Base-by-base conservation (phyloP, 768 basidiomycete species). In the Mycena crocata region DNA sequence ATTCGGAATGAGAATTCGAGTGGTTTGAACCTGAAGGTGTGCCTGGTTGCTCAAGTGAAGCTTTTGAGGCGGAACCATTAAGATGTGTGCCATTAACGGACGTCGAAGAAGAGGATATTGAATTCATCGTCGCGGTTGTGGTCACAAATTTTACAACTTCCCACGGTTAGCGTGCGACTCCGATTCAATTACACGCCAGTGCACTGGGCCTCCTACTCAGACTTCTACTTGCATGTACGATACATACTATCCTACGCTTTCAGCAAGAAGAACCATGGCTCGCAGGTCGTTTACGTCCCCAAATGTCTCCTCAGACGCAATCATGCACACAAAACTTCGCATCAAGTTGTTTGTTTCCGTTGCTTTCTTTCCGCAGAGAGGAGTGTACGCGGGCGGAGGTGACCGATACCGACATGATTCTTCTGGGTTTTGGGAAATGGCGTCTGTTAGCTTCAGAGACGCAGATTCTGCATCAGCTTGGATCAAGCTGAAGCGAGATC, bases 251-350 rank as follows among this genome's bases (percentile, higher is more conserved):
- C 21, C 26, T 52, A 61, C 4, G 26, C 15, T 21, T 40, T 37
- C 28, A n/a, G 44, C 52, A 48, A 49, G 57, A 28, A 24, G 19
- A 51, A 49, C 49, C 37, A 49, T 68, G 48, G 31, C 70, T 52
- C 34, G 71, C 74, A 72, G 74, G 57, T 77, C 77, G 70, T 82
- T 74, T 61, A 87, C 83, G 35, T 73, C 72, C 23, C 88, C 87
- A 69, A 82, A 83, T 12, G 76, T 75, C 30, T 74, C 73, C 24
- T 71, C 75, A 23, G 70, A 69, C 17, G 67, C 58, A 56, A 51
- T 64, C 85, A 90, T 91, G 10, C 74, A 76, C 56, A 91, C 88
- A 72, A 87, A 91, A 48, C 79, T 74, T n/a, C 76, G 72, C 89
- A 90, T 87, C 46, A 90, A 76, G 72, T 90, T 91, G 68, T 86